Evolutionary conservation across 257 asterid species (phyloP), one percentile per base, ranked within the genome.

Genomic region (Scutellaria baicalensis): DNA sequence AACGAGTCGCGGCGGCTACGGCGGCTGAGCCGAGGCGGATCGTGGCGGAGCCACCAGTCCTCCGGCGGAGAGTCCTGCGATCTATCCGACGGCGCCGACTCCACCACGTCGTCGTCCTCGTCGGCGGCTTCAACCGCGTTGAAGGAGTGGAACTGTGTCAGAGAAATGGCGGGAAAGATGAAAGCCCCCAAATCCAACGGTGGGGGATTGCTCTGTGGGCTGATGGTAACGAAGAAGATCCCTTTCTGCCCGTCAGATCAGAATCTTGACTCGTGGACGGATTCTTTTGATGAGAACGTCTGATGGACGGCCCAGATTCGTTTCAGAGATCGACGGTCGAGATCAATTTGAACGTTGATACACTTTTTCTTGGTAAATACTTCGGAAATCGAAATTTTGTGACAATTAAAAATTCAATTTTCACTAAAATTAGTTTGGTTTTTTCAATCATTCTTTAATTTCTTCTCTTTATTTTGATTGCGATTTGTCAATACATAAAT

Each of bases 31-130:
- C 85, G 85, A 16, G 76, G 77, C 3, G 95, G 91, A 14, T 90
- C 92, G 44, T 69, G 78, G 85, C 80, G 81, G 77, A 88, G 95
- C 82, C 83, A 80, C 40, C 78, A 74, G 23, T 85, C 91, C 0
- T 84, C 89, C 70, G 86, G 87, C 13, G 86, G 86, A 0, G 95
- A 85, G 10, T 88, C 93, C 33, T 83, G 84, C 38, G 95, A 90
- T n/a, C 36, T 79, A 1, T 88, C 96, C 57, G 97, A 87, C 62
- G 85, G 91, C 44, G 35, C 84, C 6, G 95, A 84, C 38, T 90
- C 97, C 16, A 82, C 90, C 40, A 76, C 95, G 55, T 79, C 95
- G 20, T 85, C 95, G 20, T 85, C 95, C 0, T 81, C 93, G 9
- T 80, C 92, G 38, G 42, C 93, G 59, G 75, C 86, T 2, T 79